These are phyloP conservation scores for Coemansia umbellata DNA, from an alignment of 192 early-diverging fungal species.

Conservation along the genomic window DNA sequence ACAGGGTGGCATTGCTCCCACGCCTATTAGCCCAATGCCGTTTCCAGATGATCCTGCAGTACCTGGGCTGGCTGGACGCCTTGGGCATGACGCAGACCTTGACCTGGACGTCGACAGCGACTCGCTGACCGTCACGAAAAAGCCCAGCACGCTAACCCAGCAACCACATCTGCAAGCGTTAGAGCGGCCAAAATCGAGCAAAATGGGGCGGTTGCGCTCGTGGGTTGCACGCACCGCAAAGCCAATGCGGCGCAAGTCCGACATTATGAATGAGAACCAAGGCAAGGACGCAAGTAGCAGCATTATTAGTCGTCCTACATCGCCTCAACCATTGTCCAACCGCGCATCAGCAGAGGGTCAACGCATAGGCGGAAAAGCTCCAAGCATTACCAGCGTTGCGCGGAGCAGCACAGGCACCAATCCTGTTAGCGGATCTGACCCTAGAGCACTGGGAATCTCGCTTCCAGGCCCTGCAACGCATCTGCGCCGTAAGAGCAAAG, in stretches of 20 bases:
- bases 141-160: not conserved
- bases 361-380: not conserved
- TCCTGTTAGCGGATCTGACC: conserved; percentile 19
- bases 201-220: conserved; percentile 46
- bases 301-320: conserved; percentile 12
- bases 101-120: conserved; percentile 17
- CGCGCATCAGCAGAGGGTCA: not conserved
- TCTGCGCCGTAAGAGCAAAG: conserved; percentile 45
- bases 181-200: conserved; percentile 47
- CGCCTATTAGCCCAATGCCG: conserved; percentile 45
- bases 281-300: conserved; percentile 6
- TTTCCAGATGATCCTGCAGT: conserved; percentile 40
- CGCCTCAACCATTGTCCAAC: conserved; percentile 9
- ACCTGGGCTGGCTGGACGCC: conserved; percentile 3
- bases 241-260: conserved; percentile 50
- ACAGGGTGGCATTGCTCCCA: conserved; percentile 1
- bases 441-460: conserved; percentile 25
- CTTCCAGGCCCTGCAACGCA: conserved; percentile 8
- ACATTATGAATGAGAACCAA: conserved; percentile 20
- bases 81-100: conserved; percentile 18
- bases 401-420: conserved; percentile 12
- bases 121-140: not conserved
- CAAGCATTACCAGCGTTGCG: conserved; percentile 1
- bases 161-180: conserved; percentile 10
- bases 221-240: conserved; percentile 50